These are phyloP conservation scores for Trypanosoma conorhini DNA, from an alignment of 208 protist genomes.

Conservation along the genomic window DNA sequence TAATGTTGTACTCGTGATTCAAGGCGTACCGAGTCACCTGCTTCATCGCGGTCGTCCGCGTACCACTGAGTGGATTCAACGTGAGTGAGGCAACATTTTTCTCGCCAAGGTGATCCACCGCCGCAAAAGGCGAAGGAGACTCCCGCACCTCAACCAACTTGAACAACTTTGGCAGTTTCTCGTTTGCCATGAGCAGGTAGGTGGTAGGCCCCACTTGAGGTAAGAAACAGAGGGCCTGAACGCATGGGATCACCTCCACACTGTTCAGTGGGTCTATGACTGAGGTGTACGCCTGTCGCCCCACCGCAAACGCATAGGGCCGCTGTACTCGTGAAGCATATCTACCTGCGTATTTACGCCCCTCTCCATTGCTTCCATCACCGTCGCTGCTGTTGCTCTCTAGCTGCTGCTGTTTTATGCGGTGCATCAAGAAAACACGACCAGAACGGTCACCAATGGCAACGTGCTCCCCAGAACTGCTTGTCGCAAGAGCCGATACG, in stretches of 20 bases:
- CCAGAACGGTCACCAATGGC: slow-evolving; percentile 81
- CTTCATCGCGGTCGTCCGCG: slow-evolving; percentile 63
- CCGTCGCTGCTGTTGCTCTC: slow-evolving; percentile 21
- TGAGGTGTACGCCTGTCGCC: slow-evolving; percentile 74
- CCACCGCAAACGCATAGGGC: slow-evolving; percentile 63
- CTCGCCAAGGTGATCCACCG: slow-evolving; percentile 64
- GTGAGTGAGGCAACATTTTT: slow-evolving; percentile 42
- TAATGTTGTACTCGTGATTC: slow-evolving; percentile 87
- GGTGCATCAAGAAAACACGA: slow-evolving; percentile 70
- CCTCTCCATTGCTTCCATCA: slow-evolving; percentile 5
- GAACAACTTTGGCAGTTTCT: slow-evolving; percentile 86
- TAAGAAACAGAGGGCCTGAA: slow-evolving; percentile 78
- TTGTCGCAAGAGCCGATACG: slow-evolving; percentile 63
- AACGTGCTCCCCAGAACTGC: slow-evolving; percentile 59
- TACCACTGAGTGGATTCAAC: slow-evolving; percentile 33
- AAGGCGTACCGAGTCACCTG: slow-evolving; percentile 68
- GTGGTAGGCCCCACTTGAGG: slow-evolving; percentile 56
- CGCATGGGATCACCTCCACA: slow-evolving; percentile 71
- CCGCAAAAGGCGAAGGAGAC: slow-evolving; percentile 57
- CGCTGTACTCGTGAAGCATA: slow-evolving; percentile 17
- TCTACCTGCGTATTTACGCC: not conserved
- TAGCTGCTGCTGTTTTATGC: slow-evolving; percentile 22
- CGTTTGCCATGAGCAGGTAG: slow-evolving; percentile 81
- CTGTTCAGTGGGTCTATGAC: slow-evolving; percentile 90
- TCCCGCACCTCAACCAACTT: slow-evolving; percentile 73